phyloP scores from a whole-genome alignment of 2,329 filamentous ascomycete genomes.

The Monosporascus sp. region DNA sequence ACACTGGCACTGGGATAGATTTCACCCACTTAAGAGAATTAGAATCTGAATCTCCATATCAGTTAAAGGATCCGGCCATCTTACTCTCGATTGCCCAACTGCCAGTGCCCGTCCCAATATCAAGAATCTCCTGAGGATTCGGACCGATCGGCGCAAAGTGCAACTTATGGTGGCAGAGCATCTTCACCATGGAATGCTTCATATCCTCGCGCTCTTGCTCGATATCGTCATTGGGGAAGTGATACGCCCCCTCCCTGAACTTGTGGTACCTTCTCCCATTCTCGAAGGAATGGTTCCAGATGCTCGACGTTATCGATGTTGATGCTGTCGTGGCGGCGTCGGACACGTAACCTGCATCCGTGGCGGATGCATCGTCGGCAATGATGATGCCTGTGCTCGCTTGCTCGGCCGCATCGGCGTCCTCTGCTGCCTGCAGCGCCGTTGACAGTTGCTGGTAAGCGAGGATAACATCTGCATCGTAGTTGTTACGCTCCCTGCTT shows the following conservation, averaged over 20 bases:
- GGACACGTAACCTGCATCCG: slow-evolving; percentile 18
- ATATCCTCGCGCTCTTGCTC: slow-evolving; percentile 38
- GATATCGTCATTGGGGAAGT: slow-evolving; percentile 37
- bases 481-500: neutral
- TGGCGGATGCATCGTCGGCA: slow-evolving; percentile 3
- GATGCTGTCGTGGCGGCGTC: slow-evolving; percentile 15
- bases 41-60: slow-evolving; percentile 1
- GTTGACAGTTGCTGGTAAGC: neutral
- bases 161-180: slow-evolving; percentile 22
- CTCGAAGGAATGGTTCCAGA: slow-evolving; percentile 37
- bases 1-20: slow-evolving; percentile 33
- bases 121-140: slow-evolving; percentile 13
- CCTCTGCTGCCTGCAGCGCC: slow-evolving; percentile 4
- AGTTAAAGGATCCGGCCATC: neutral
- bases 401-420: slow-evolving; percentile 8
- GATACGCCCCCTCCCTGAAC: slow-evolving; percentile 33
- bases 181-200: slow-evolving; percentile 20
- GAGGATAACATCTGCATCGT: neutral
- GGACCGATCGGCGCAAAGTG: slow-evolving; percentile 17
- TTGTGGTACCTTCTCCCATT: slow-evolving; percentile 38
- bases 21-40: slow-evolving; percentile 25
- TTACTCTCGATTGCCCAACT: slow-evolving; percentile 25
- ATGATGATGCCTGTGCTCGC: slow-evolving; percentile 5
- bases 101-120: slow-evolving; percentile 33
- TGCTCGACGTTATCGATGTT: slow-evolving; percentile 28